Base-by-base conservation (phyloP, 192 early-diverging fungal genomes). In the Entophlyctis luteolus region DNA sequence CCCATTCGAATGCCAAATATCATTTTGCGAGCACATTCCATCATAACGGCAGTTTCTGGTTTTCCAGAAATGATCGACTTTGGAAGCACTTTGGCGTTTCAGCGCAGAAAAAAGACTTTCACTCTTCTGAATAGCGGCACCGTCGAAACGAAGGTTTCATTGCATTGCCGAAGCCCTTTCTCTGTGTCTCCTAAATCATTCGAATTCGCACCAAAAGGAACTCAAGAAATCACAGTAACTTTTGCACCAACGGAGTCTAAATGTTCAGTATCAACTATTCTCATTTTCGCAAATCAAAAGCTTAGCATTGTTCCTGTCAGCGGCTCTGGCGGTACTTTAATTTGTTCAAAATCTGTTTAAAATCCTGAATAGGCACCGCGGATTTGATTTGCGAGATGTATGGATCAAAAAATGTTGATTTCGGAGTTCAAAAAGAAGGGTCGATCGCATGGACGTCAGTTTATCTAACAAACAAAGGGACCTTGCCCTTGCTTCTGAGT, bases 351-450 rank as follows among this genome's bases (percentile, higher is more conserved):
- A 72, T 72, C 38, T 57, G 83, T 80, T 84, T 46, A 74, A 84
- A 54, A 79, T 79, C 10, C 53, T 56, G 48, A 69, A 76, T n/a
- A 62, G 63, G 78, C 14, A 86, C 76, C 16, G 77, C 78, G 3
- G 78, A 80, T 35, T 76, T 86, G 23, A 75, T 81, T 2, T 86
- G 84, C 54, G 84, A 86, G 55, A 79, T 84, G 62, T 86, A 80
- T 58, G 67, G 72, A 29, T 69, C 72, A 22, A 84, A 81, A 62
- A 77, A 78, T 52, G 67, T 86, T 28, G 84, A 86, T 49, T 81
- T 86, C 59, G 84, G 84, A 5, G 49, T 70, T 39, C 77, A 79
- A 35, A 42, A 71, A 12, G 84, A 86, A 46, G 80, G 80, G 2
- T 80, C 78, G 6, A 74, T 86, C 37, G 79, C 79, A 10, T 86